phyloP scores from a whole-genome alignment of 768 basidiomycete genomes.

The Suillus cothurnatus region DNA sequence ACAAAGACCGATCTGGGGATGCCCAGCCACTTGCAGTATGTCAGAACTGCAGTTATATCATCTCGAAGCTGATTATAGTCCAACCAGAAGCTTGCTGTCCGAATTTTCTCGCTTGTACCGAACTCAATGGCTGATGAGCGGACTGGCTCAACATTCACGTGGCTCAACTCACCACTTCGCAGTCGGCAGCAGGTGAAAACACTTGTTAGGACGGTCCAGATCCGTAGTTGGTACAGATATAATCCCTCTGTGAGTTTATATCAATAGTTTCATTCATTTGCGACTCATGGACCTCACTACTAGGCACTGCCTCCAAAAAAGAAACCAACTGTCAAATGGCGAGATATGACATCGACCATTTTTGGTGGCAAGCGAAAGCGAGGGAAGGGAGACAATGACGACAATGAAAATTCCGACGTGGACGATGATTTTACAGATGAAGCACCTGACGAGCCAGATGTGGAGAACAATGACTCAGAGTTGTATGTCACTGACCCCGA shows the following conservation, averaged over 20 bases:
- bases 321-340: not conserved
- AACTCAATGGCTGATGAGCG: constrained; percentile 35
- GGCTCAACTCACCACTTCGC: constrained; percentile 13
- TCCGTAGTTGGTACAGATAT: not conserved
- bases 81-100: constrained; percentile 21
- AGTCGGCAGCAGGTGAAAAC: too few relatives aligned
- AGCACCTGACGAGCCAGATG: not conserved
- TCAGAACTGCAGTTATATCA: not conserved
- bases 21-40: not conserved
- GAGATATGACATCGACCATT: not conserved
- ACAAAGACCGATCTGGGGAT: too few relatives aligned
- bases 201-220: not conserved
- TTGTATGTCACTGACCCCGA: not conserved
- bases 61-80: not conserved
- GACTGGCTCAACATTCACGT: constrained; percentile 25
- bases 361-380: not conserved
- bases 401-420: not conserved
- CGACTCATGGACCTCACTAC: too few relatives aligned
- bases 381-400: not conserved
- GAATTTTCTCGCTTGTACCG: constrained; percentile 25
- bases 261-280: too few relatives aligned
- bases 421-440: not conserved
- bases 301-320: not conserved
- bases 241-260: too few relatives aligned
- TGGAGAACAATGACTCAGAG: not conserved